phyloP scores from a whole-genome alignment of 306 rosid species.

The Trifolium dubium region DNA sequence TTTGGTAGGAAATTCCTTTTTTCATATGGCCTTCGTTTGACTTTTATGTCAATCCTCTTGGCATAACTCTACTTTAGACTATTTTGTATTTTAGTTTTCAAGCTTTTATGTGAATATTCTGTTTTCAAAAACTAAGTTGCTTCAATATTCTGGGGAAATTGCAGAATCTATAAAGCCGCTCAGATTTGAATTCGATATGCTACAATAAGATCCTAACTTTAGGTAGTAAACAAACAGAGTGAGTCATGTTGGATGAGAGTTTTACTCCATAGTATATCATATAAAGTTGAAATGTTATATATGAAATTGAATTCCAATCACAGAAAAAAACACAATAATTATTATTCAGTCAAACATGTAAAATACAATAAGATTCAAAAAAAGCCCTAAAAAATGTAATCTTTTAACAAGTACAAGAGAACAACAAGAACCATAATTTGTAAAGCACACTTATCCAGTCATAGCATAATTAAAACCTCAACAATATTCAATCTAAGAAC shows the following conservation, averaged over 20 bases:
- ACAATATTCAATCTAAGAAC: not conserved
- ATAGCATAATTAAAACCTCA: conserved; percentile 11
- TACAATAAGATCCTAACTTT: not conserved
- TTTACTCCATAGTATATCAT: not conserved
- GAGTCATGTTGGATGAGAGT: not conserved
- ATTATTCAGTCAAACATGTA: not conserved
- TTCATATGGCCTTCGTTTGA: not conserved
- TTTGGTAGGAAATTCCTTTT: not conserved
- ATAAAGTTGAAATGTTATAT: not conserved
- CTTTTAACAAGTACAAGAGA: not conserved
- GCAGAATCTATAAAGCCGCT: not conserved
- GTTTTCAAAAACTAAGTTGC: no score
- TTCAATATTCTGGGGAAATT: not conserved
- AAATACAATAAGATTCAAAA: not conserved
- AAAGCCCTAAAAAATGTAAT: not conserved
- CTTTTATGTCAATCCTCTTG: not conserved
- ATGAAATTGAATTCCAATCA: not conserved
- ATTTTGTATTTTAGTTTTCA: not conserved
- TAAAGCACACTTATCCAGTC: not conserved
- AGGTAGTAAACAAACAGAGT: not conserved
- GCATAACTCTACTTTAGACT: not conserved
- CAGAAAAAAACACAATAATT: not conserved
- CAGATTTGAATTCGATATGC: not conserved
- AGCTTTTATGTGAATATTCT: not conserved
- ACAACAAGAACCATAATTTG: not conserved